phyloP scores from a whole-genome alignment of 495 filamentous ascomycete genomes.

The Extremus antarcticus region DNA sequence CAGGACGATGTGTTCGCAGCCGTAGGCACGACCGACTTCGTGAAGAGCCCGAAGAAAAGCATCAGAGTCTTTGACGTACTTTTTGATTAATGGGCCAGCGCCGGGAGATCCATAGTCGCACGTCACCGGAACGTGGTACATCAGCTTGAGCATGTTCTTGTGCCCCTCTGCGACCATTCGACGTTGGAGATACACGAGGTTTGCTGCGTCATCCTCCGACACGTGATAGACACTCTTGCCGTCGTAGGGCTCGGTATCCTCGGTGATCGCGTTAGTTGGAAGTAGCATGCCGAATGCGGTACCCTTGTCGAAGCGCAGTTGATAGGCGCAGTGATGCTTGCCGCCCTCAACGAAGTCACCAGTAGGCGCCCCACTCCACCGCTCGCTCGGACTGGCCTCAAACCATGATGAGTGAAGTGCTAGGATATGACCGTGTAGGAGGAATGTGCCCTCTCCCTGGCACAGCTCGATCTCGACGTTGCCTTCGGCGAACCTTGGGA shows the following conservation, averaged over 20 bases:
- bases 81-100: no score
- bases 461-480: not conserved
- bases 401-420: not conserved
- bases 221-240: not conserved
- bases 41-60: not conserved
- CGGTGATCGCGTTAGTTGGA: not conserved
- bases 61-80: not conserved
- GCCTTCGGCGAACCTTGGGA: not conserved
- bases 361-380: not conserved
- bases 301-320: not conserved
- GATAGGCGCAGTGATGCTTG: not conserved
- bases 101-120: no score
- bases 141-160: not conserved
- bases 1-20: not conserved
- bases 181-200: not conserved
- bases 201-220: not conserved
- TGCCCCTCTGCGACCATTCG: not conserved
- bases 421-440: not conserved
- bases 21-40: not conserved
- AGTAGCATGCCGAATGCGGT: not conserved
- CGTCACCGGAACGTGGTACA: not conserved
- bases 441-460: not conserved
- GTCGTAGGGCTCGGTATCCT: not conserved
- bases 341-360: not conserved
- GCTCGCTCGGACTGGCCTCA: not conserved